phyloP scores from a whole-genome alignment of 2,329 filamentous ascomycete genomes.

The Neopestalotiopsis clavispora region DNA sequence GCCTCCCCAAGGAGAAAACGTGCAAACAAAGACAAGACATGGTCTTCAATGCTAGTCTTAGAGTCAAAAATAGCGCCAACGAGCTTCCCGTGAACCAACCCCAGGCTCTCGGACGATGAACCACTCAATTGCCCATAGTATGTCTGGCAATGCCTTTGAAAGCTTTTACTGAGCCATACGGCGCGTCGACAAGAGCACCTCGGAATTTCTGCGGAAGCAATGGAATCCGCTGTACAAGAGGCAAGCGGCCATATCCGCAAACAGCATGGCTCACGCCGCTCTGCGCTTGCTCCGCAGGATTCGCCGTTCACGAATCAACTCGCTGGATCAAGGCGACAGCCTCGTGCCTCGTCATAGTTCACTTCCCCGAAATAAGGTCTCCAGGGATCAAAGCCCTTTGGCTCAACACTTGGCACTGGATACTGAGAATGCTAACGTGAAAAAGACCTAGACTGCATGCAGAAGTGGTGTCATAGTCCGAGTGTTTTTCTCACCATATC shows the following conservation, averaged over 20 bases:
- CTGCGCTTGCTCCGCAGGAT: slow-evolving; percentile 8
- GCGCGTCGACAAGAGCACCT: not conserved
- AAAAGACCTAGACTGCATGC: slow-evolving; percentile 14
- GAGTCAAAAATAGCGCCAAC: slow-evolving; percentile 17
- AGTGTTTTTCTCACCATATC: not conserved
- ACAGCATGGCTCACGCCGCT: not conserved
- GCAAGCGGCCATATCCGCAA: not conserved
- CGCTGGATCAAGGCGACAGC: slow-evolving; percentile 1
- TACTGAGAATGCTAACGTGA: slow-evolving; percentile 4
- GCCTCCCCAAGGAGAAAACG: slow-evolving; percentile 9
- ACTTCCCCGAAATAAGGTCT: slow-evolving; percentile 14
- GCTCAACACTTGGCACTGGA: slow-evolving; percentile 13
- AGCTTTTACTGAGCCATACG: not conserved
- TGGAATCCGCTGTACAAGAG: not conserved
- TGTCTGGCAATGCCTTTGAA: not conserved
- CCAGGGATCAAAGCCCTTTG: slow-evolving; percentile 14
- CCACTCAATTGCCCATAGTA: not conserved
- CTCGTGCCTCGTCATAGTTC: slow-evolving; percentile 14
- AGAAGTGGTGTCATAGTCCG: slow-evolving; percentile 16
- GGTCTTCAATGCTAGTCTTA: slow-evolving; percentile 12
- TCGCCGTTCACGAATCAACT: not conserved
- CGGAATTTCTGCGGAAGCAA: not conserved
- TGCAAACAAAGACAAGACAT: slow-evolving; percentile 6
- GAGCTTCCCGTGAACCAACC: not conserved
- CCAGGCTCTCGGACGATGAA: not conserved